A percentile compares a stretch with the other conserved stretches of the same genome.
Conservation (phyloP, 306 rosid genomes). For the Casuarina glauca region DNA sequence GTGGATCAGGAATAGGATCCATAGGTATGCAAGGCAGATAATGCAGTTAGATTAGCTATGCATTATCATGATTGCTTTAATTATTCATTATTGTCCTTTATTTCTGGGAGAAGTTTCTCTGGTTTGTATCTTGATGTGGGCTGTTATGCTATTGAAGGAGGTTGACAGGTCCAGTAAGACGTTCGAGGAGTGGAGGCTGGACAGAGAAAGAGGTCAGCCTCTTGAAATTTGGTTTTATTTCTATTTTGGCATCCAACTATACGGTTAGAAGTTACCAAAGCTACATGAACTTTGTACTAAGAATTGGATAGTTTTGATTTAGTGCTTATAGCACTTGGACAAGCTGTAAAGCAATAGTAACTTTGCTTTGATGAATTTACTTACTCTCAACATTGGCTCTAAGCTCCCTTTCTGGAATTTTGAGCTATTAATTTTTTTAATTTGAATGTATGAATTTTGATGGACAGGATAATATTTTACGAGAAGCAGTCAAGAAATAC, state of each 20-base stretch:
- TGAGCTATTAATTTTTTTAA: slow-evolving; percentile 8
- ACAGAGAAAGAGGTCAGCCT: slow-evolving; percentile 51
- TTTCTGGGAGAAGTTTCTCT: too few species aligned
- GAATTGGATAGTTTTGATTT: background rate
- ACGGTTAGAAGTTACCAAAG: background rate
- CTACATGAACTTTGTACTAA: background rate
- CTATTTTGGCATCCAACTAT: background rate
- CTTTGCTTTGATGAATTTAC: background rate
- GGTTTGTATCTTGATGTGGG: background rate
- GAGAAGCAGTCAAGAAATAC: slow-evolving; percentile 45
- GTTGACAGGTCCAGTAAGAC: slow-evolving; percentile 31
- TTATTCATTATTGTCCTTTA: too few species aligned
- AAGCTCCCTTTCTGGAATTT: background rate
- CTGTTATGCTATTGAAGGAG: slow-evolving; percentile 30
- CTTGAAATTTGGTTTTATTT: slow-evolving; percentile 11
- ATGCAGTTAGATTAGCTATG: too few species aligned
- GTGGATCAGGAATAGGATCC: too few species aligned
- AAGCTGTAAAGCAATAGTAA: background rate
- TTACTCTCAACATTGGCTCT: background rate
- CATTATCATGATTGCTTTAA: background rate
- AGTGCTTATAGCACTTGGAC: too few species aligned
- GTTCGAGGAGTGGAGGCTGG: slow-evolving; percentile 45
- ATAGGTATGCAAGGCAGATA: too few species aligned
- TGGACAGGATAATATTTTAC: slow-evolving; percentile 54
- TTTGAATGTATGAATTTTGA: slow-evolving; percentile 22